Conservation (phyloP, 345 rosid species). For the Eucalyptus polybractea region DNA sequence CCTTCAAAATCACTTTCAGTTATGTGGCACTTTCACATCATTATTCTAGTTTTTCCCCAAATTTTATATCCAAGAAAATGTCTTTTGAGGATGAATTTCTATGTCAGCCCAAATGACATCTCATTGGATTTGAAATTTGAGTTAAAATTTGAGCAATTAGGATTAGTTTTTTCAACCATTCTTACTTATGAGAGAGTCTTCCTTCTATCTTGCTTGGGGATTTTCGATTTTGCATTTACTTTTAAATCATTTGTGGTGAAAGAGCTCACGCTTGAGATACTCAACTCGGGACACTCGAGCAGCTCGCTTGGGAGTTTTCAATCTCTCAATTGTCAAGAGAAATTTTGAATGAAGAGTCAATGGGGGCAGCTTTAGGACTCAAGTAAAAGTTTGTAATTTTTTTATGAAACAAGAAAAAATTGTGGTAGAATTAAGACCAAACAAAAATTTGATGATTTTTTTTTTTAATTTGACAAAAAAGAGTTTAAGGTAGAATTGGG, state of each 20-base stretch:
- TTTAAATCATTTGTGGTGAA: not conserved
- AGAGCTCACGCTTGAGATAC: not conserved
- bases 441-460: too few species aligned
- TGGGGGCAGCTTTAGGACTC: not conserved
- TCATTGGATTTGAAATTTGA: not conserved
- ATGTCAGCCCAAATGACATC: not conserved
- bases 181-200: not conserved
- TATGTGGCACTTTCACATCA: not conserved
- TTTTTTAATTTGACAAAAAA: not conserved
- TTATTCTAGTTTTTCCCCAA: not conserved
- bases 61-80: too few species aligned
- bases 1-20: not conserved
- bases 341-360: not conserved
- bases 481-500: not conserved
- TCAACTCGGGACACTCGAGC: accelerated
- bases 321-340: not conserved
- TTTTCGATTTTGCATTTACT: not conserved
- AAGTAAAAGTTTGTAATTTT: too few species aligned
- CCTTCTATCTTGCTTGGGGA: not conserved
- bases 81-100: too few species aligned
- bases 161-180: not conserved
- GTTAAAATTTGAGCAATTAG: not conserved
- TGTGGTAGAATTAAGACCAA: not conserved
- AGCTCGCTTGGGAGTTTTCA: not conserved
- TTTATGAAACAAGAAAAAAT: too few species aligned